phyloP scores from a whole-genome alignment of 73 alveolate genomes.

The Paramecium primaurelia region DNA sequence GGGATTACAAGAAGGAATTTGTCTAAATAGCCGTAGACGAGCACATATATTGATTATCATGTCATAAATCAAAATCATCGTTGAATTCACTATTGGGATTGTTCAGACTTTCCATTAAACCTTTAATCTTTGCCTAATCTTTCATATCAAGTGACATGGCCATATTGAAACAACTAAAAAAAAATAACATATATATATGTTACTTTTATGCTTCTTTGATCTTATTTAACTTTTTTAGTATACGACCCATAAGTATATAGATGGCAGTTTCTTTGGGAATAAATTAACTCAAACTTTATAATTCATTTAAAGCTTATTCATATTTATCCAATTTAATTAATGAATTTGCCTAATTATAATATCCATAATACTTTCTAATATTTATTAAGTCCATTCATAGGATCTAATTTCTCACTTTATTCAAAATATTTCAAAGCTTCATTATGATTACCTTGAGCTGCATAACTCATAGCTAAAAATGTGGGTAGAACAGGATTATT shows the following conservation, averaged over 20 bases:
- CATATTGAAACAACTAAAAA: constrained; percentile 15
- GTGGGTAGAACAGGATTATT: constrained; percentile 88
- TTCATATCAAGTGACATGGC: constrained; percentile 25
- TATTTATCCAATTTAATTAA: constrained; percentile 73
- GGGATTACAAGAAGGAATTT: constrained; percentile 19
- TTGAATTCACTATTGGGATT: constrained; percentile 20
- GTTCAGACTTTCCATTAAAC: background rate
- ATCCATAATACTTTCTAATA: constrained; percentile 64
- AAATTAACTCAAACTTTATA: constrained; percentile 71
- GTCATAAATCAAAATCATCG: constrained; percentile 51
- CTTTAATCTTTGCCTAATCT: constrained; percentile 23
- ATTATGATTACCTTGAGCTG: constrained; percentile 74
- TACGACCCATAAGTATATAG: constrained; percentile 87
- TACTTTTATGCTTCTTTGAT: constrained; percentile 86
- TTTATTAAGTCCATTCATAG: constrained; percentile 83
- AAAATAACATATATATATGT: background rate
- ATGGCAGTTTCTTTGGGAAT: constrained; percentile 95
- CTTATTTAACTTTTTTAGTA: constrained; percentile 78
- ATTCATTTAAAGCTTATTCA: constrained; percentile 86
- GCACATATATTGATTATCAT: constrained; percentile 15
- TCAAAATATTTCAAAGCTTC: constrained; percentile 84
- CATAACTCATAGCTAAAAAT: constrained; percentile 89
- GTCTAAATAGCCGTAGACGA: constrained; percentile 15
- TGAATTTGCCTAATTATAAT: constrained; percentile 77
- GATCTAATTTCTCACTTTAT: constrained; percentile 78